Evolutionary conservation across 441 rosid species (phyloP).

Genomic region (Kokia cookei): DNA sequence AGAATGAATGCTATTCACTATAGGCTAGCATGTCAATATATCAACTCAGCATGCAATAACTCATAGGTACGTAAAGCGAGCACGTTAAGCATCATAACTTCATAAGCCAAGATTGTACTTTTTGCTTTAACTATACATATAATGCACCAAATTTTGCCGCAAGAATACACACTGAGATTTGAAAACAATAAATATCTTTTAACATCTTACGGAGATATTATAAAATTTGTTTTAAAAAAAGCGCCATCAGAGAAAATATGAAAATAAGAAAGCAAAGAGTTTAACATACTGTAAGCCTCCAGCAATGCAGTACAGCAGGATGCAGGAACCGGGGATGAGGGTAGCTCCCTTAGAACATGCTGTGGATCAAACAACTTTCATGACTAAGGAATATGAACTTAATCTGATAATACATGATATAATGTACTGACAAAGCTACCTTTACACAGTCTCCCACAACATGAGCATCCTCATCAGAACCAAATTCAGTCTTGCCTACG

Average conservation of each 20-base stretch:
- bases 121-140: not conserved
- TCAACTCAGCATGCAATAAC: conserved; percentile 20
- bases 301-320: conserved; percentile 95
- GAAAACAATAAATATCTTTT: not conserved
- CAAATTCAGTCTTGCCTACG: conserved; percentile 83
- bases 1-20: not conserved
- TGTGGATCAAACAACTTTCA: conserved; percentile 31
- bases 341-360: conserved; percentile 97
- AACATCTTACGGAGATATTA: not conserved
- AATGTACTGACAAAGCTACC: conserved; percentile 38
- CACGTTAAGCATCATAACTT: not conserved
- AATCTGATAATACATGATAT: conserved; percentile 14
- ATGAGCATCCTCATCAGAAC: conserved; percentile 90
- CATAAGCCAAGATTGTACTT: not conserved
- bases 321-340: conserved; percentile 96
- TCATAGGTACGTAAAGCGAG: not conserved
- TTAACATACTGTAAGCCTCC: conserved; percentile 87
- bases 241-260: not conserved
- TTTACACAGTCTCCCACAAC: conserved; percentile 98
- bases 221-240: not conserved
- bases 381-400: conserved; percentile 17
- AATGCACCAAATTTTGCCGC: not conserved
- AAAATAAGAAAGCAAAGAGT: conserved; percentile 1
- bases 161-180: not conserved
- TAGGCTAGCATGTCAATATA: not conserved